Base-by-base conservation (phyloP, 2,329 filamentous ascomycete genomes). In the Pseudocercospora fijiensis region DNA sequence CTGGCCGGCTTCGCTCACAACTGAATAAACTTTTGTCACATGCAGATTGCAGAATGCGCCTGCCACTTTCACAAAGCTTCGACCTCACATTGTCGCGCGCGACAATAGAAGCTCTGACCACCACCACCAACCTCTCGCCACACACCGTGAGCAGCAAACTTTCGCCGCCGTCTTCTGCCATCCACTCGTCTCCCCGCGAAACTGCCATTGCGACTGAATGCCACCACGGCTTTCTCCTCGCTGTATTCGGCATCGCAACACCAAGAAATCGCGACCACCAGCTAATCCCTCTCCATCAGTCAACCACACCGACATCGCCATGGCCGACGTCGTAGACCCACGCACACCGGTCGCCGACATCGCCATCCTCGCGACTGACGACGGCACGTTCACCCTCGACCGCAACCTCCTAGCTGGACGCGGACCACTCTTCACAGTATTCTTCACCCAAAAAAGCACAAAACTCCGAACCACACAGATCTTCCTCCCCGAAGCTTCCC, bases 321-420 rank as follows among this genome's bases (percentile, higher is more conserved):
- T 53, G 49, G 49, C 49, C 22, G 49, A 53, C 49, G 49, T 28
- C 2, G 26, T 53, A 4, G 49, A 53, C 26, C 49, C 49, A 7
- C 22, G 49, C 22, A 8, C 28, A 8, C 49, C 49, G 18, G 13
- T 24, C n/a, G 22, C 22, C 20, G 49, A 53, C 26, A 28, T 53
- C 49, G 49, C 26, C 49, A 26, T 53, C 24, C 49, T 53, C 10
- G 49, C 49, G 22, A 53, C 49, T n/a, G 49, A 53, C 18, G 49
- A 53, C 1, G 26, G 24, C 24, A 30, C 22, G 24, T 28, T n/a
- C 26, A n/a, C 26, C 26, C 22, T 53, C 16, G 49, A 26, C 22
- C 22, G 49, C 16, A 27, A 13, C 26, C 5, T 53, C 10, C 26
- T 53, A 11, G 22, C 8, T 18, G 49, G 49, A 3, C 49, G 26